Evolutionary conservation across 805 yeast species (phyloP).

Genomic region (Torulaspora delbrueckii): DNA sequence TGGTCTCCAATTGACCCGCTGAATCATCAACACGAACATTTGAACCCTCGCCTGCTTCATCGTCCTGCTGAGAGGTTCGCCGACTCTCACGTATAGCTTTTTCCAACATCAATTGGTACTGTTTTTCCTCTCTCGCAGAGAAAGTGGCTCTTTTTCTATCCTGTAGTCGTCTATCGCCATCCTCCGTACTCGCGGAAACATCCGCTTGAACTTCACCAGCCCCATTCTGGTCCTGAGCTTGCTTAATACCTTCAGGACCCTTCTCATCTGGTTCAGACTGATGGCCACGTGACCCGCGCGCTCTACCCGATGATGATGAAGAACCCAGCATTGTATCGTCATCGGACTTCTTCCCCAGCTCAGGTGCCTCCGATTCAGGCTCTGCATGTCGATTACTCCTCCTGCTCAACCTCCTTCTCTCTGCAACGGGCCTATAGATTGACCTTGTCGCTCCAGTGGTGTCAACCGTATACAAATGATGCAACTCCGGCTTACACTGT

Average conservation of each 20-base stretch:
- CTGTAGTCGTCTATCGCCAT: constrained; percentile 26
- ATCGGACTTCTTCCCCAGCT: constrained; percentile 9
- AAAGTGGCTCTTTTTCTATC: constrained; percentile 39
- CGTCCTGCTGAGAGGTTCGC: constrained; percentile 33
- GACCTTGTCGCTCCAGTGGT: constrained; percentile 26
- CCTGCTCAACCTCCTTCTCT: constrained; percentile 32
- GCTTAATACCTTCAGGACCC: neutral
- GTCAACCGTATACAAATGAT: constrained; percentile 36
- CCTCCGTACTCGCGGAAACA: constrained; percentile 10
- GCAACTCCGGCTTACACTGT: constrained; percentile 79
- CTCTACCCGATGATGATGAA: constrained; percentile 5
- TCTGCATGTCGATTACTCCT: constrained; percentile 13
- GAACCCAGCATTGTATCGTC: constrained; percentile 1
- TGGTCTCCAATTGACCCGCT: neutral
- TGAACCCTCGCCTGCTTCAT: neutral
- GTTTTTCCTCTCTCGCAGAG: constrained; percentile 41
- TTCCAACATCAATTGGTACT: constrained; percentile 40
- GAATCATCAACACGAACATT: neutral
- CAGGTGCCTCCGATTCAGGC: neutral
- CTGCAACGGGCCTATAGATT: constrained; percentile 40
- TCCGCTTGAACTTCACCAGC: neutral
- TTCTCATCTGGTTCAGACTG: neutral
- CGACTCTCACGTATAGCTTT: constrained; percentile 40
- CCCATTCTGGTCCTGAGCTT: neutral
- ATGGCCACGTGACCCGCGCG: constrained; percentile 6